Percentiles rank a stretch among this genome's conserved stretches.
Conservation (phyloP, 2,329 filamentous ascomycete species). For the Rachicladosporium sp. region DNA sequence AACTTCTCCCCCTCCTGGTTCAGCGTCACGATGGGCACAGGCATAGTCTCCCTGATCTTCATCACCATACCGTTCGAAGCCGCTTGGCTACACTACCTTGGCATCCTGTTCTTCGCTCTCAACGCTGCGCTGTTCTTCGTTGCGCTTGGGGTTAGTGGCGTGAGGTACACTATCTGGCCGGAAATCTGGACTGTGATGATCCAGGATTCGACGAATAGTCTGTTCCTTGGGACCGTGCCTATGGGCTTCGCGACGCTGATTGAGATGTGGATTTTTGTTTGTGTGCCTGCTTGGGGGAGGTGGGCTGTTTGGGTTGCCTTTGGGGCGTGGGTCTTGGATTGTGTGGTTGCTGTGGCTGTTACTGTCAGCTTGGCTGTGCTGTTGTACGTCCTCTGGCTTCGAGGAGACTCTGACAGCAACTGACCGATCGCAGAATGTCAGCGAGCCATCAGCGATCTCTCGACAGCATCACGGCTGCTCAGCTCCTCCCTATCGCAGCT, state of each 20-base stretch:
- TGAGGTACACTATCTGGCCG: constrained; percentile 54
- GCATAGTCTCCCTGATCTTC: constrained; percentile 52
- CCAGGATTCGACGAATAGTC: constrained; percentile 50
- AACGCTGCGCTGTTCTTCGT: constrained; percentile 46
- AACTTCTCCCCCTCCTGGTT: constrained; percentile 23
- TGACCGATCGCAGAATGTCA: constrained; percentile 10
- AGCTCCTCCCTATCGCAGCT: constrained; percentile 54
- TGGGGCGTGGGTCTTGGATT: constrained; percentile 40
- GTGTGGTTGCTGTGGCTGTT: constrained; percentile 30
- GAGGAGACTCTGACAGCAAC: neutral
- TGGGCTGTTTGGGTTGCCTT: constrained; percentile 39
- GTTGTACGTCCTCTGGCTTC: constrained; percentile 12
- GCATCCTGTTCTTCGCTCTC: constrained; percentile 48
- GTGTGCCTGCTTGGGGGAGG: constrained; percentile 17
- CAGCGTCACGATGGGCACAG: constrained; percentile 47
- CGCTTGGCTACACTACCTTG: constrained; percentile 46
- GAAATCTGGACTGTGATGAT: constrained; percentile 57
- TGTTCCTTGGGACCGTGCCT: constrained; percentile 45
- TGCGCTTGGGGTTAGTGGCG: constrained; percentile 41
- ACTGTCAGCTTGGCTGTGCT: constrained; percentile 26
- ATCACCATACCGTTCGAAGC: constrained; percentile 50
- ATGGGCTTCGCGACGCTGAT: constrained; percentile 21
- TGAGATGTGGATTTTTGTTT: constrained; percentile 18
- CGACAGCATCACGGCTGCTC: constrained; percentile 49
- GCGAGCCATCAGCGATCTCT: constrained; percentile 27